Evolutionary conservation across 257 asterid species (phyloP), one percentile per base, ranked within the genome.

Genomic region (Nicotiana tomentosiformis): DNA sequence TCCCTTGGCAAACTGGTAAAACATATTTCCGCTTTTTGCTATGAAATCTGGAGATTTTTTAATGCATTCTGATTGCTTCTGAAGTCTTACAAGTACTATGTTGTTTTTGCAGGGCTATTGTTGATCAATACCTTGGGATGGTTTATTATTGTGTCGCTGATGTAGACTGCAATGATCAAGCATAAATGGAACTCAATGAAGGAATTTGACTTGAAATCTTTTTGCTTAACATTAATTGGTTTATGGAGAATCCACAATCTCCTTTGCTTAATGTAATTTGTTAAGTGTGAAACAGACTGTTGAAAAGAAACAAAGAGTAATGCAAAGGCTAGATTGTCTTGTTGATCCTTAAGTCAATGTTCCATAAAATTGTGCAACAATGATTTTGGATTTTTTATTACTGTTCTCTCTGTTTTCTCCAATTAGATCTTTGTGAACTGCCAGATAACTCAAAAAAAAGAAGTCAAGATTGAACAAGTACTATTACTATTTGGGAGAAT

Each of bases 1-100:
- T 82, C 82, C 93, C 91, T 5, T 82, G 87, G 87, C 81, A 83
- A 66, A 81, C 61, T 2, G 91, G 95, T 88, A 84, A 60, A 83
- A 3, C 1, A 10, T 46, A 81, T 80, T 55, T 10, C 43, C 18
- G 15, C 65, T n/a, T 58, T 55, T n/a, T 57, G 10, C 10, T 39
- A 7, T 39, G 46, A 39, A 7, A 39, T 7, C 7, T 37, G 8
- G 46, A 37, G 46, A 51, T 51, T 12, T 37, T 37, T 6, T 6
- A 37, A 37, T 37, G 46, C 46, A 37, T 5, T 46, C 4, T 56
- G 9, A 32, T 62, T 49, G 8, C 2, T 51, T 16, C 56, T 16
- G 9, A 33, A 15, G 23, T 57, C 60, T 72, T 43, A 84, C 11
- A 78, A 72, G 84, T 80, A 39, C 68, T 82, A 65, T 57, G 37